phyloP scores from a whole-genome alignment of 2,329 filamentous ascomycete genomes.

The Sporothrix inflata region DNA sequence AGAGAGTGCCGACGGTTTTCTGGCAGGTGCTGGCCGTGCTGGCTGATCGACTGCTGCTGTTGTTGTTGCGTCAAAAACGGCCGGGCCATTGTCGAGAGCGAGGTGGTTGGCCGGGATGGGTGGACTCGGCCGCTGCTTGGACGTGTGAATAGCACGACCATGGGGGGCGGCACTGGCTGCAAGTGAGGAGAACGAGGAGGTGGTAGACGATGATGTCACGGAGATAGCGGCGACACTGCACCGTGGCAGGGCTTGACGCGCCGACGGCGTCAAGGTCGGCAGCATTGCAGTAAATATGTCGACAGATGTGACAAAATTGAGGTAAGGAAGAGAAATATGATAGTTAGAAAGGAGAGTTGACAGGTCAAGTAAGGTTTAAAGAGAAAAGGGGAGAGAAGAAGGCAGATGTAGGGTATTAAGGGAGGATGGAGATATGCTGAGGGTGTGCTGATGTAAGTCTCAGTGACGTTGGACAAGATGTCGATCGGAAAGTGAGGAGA shows the following conservation, averaged over 20 bases:
- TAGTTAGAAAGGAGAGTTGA: neutral
- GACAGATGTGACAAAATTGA: neutral
- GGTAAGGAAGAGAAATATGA: neutral
- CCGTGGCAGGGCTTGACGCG: constrained; percentile 17
- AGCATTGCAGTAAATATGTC: neutral
- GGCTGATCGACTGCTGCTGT: neutral
- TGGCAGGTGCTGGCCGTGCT: neutral
- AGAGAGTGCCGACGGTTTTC: constrained; percentile 53
- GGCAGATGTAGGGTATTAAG: neutral
- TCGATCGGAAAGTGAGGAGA: neutral
- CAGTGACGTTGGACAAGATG: neutral
- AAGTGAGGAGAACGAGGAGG: neutral
- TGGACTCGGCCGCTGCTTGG: constrained; percentile 22
- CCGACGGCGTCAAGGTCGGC: neutral
- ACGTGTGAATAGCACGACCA: constrained; percentile 26
- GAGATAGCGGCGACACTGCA: neutral
- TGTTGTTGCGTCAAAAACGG: neutral
- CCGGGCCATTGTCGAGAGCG: neutral
- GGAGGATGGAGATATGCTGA: neutral
- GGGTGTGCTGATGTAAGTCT: constrained; percentile 13
- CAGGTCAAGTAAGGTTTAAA: neutral
- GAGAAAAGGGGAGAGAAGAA: neutral
- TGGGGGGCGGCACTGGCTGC: neutral
- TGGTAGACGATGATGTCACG: neutral
- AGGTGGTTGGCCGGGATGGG: neutral